phyloP scores from a whole-genome alignment of 208 protist genomes.

The Dictyostelium gargantuum region DNA sequence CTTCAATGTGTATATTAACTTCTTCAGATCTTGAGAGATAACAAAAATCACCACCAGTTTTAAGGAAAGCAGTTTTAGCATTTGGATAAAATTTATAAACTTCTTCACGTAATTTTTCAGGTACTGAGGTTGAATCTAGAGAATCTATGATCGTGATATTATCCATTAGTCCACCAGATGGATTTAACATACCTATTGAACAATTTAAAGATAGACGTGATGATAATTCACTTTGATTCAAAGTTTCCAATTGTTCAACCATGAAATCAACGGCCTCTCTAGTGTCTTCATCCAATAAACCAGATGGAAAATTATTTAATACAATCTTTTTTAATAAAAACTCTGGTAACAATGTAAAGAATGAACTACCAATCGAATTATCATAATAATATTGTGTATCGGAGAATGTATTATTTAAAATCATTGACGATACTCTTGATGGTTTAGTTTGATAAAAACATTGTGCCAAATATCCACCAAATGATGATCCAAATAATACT shows the following conservation, averaged over 20 bases:
- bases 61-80: constrained; percentile 61
- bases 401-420: constrained; percentile 77
- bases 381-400: constrained; percentile 68
- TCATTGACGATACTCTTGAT: constrained; percentile 66
- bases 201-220: constrained; percentile 53
- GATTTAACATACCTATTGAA: background rate
- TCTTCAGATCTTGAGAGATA: constrained; percentile 73
- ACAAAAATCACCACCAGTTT: constrained; percentile 73
- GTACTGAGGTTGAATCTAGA: constrained; percentile 51
- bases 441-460: constrained; percentile 50
- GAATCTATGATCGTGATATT: constrained; percentile 68
- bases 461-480: constrained; percentile 79
- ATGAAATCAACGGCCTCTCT: constrained; percentile 77
- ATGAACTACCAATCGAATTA: constrained; percentile 53
- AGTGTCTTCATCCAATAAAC: constrained; percentile 25
- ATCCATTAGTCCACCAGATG: constrained; percentile 3
- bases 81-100: constrained; percentile 73
- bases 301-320: constrained; percentile 69
- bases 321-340: constrained; percentile 75
- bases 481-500: constrained; percentile 68
- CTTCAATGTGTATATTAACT: constrained; percentile 71
- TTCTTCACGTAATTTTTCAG: constrained; percentile 66
- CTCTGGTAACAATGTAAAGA: constrained; percentile 71
- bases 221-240: constrained; percentile 23
- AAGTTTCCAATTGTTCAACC: constrained; percentile 72